Percentiles rank a stretch among this genome's conserved stretches.
Evolutionary conservation across 1,284 basidiomycete genomes (phyloP).

Genomic region (Irpex sp.): DNA sequence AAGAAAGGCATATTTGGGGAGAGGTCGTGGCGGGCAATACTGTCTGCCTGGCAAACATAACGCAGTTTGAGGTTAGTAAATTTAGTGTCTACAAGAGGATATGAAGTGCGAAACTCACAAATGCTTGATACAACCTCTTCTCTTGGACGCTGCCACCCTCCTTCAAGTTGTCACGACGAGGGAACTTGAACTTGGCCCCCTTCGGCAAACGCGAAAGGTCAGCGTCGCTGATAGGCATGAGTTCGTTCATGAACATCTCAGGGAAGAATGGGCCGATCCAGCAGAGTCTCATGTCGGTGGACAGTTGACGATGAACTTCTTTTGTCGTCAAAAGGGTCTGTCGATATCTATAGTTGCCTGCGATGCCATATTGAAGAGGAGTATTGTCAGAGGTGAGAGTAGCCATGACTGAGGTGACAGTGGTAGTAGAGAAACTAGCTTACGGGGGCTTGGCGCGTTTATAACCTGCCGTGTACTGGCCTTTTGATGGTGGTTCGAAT

Average conservation of each 20-base stretch:
- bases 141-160: not conserved
- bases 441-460: not conserved
- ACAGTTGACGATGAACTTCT: not conserved
- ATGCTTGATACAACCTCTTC: not conserved
- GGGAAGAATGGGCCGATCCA: not conserved
- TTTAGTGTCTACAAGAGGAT: not conserved
- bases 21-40: not conserved
- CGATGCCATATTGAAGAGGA: not conserved
- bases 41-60: not conserved
- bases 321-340: not conserved
- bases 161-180: not conserved
- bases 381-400: not conserved
- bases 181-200: not conserved
- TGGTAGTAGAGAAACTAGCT: not conserved
- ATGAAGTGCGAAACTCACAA: not conserved
- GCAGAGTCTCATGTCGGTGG: not conserved
- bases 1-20: not conserved
- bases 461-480: not conserved
- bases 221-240: not conserved
- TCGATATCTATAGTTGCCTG: not conserved
- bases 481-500: not conserved
- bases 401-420: not conserved
- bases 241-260: not conserved
- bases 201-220: not conserved
- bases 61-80: not conserved